These are phyloP conservation scores for Zygoascus flipseniorum DNA, from an alignment of 805 yeast species.

Conservation along the genomic window DNA sequence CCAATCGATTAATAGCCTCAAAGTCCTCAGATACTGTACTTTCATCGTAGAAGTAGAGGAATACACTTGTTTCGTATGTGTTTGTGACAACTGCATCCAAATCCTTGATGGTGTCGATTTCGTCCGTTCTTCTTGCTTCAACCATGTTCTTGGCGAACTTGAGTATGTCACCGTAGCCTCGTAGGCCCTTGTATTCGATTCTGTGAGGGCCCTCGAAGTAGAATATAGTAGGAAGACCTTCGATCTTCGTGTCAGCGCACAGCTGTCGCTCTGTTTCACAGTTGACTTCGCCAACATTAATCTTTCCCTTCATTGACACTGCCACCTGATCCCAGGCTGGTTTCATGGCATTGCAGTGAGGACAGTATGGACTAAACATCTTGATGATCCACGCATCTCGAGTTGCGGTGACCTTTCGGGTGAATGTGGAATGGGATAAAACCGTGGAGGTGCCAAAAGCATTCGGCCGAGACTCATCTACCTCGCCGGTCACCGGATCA, in stretches of 20 bases:
- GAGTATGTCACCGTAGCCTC: slow-evolving; percentile 27
- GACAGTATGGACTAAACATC: slow-evolving; percentile 34
- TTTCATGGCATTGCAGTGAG: slow-evolving; percentile 30
- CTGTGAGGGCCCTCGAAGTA: slow-evolving; percentile 22
- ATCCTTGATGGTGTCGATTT: slow-evolving; percentile 20
- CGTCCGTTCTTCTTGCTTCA: slow-evolving; percentile 22
- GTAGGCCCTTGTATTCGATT: slow-evolving; percentile 24
- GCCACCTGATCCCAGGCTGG: slow-evolving; percentile 33
- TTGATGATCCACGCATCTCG: slow-evolving; percentile 33
- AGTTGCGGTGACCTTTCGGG: slow-evolving; percentile 20
- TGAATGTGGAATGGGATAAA: slow-evolving; percentile 23
- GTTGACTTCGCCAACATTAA: slow-evolving; percentile 34
- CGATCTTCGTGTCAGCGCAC: slow-evolving; percentile 28
- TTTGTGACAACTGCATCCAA: slow-evolving; percentile 18
- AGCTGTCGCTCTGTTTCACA: slow-evolving; percentile 27
- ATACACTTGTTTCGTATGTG: slow-evolving; percentile 21
- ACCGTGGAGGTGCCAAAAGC: slow-evolving; percentile 29
- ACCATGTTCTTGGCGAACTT: slow-evolving; percentile 27
- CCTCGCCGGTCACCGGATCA: neutral
- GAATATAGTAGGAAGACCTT: slow-evolving; percentile 18
- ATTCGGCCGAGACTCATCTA: slow-evolving; percentile 15
- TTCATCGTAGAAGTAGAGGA: slow-evolving; percentile 33
- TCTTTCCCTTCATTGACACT: slow-evolving; percentile 19
- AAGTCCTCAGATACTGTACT: slow-evolving; percentile 32
- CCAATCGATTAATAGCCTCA: slow-evolving; percentile 28